phyloP scores from a whole-genome alignment of 1,139 yeast genomes.

The Pichia sp. region DNA sequence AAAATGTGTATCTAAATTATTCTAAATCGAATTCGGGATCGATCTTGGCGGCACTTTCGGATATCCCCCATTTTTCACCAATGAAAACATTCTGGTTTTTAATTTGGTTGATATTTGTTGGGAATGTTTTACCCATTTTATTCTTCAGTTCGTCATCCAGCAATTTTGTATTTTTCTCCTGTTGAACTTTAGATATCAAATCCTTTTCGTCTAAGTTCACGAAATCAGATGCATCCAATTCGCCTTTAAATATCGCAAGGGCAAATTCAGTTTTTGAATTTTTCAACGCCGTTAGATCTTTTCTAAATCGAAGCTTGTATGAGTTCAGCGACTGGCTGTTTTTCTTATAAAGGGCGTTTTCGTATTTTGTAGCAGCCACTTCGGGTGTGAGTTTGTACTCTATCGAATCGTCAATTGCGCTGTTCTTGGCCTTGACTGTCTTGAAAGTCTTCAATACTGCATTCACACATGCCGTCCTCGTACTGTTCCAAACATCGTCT shows the following conservation, averaged over 20 bases:
- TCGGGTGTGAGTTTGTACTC: background rate
- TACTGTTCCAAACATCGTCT: conserved; percentile 28
- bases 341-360: conserved; percentile 19
- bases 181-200: conserved; percentile 31
- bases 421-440: conserved; percentile 7
- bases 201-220: conserved; percentile 23
- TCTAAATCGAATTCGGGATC: conserved; percentile 38
- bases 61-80: conserved; percentile 48
- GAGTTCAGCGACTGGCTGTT: conserved; percentile 19
- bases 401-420: conserved; percentile 1
- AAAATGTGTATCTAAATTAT: conserved; percentile 20
- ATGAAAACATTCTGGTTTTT: conserved; percentile 36
- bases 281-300: conserved; percentile 31
- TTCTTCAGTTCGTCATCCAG: conserved; percentile 31
- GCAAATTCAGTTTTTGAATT: conserved; percentile 31
- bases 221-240: conserved; percentile 20
- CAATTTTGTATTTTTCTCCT: conserved; percentile 27
- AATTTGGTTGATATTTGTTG: conserved; percentile 34
- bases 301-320: conserved; percentile 29
- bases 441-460: conserved; percentile 23
- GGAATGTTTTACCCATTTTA: conserved; percentile 30
- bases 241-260: conserved; percentile 27
- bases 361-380: conserved; percentile 24
- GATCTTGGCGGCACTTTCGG: conserved; percentile 45
- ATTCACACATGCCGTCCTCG: conserved; percentile 25